Evolutionary conservation across 441 rosid species (phyloP).

Genomic region (Euphorbia celastroides): DNA sequence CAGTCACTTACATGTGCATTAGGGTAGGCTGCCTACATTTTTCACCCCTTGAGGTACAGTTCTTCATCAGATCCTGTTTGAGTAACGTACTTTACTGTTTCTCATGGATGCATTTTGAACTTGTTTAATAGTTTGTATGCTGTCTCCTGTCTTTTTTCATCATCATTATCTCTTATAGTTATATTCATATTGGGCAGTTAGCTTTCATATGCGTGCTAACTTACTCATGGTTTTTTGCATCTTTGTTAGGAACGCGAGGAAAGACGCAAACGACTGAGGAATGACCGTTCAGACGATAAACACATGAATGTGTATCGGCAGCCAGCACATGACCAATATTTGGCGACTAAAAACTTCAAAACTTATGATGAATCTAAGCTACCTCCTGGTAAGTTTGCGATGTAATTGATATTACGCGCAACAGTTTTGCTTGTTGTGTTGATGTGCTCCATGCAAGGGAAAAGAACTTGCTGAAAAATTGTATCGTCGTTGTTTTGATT

Average conservation of each 20-base stretch:
- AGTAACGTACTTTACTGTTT: background rate
- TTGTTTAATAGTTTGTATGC: background rate
- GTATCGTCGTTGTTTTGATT: background rate
- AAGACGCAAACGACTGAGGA: slow-evolving; percentile 72
- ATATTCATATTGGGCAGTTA: background rate
- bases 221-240: background rate
- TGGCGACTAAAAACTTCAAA: slow-evolving; percentile 41
- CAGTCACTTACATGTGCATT: too few species aligned
- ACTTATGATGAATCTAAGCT: slow-evolving; percentile 66
- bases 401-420: slow-evolving; percentile 2
- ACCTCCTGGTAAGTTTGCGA: slow-evolving; percentile 64
- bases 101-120: background rate
- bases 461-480: background rate
- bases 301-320: slow-evolving; percentile 45
- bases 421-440: background rate
- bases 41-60: too few species aligned
- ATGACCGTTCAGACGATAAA: slow-evolving; percentile 57
- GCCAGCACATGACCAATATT: slow-evolving; percentile 41
- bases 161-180: background rate
- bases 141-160: background rate
- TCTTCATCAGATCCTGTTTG: too few species aligned
- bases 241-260: slow-evolving; percentile 84
- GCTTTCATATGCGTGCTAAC: background rate
- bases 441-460: background rate
- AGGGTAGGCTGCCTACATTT: too few species aligned